Base-by-base conservation (phyloP, 345 rosid species). In the Salix viminalis region DNA sequence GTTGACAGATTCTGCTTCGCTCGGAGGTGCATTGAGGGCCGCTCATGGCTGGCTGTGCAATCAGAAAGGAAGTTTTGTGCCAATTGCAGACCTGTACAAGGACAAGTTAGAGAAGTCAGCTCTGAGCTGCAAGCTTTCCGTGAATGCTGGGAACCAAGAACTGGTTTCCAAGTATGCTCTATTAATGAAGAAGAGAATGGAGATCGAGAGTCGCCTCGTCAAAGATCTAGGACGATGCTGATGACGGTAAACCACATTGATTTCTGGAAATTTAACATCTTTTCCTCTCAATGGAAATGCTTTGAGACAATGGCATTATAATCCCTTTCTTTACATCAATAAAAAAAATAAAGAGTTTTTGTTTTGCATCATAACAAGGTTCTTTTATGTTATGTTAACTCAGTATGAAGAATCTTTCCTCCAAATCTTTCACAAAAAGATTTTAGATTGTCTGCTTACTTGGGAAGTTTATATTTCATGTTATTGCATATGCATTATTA, bases 11-110 rank as follows among this genome's bases (percentile, higher is more conserved):
- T 96, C 99, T 14, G 99, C 98, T 74, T 96, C 98, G 14, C 88
- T 93, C 16, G 97, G 99, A 84, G 98, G 92, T 72, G 97, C 99
- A 46, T 76, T 96, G 76, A 91, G 98, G 76, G 99, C 97, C 19
- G 96, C 97, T 4, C 97, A 93, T 34, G 96, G 98, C 64, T 93
- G 96, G 97, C 60, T 96, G 75, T 96, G 99, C 91, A 84, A 74
- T 82, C 86, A 81, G 62, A 86, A 87, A 60, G 94, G 94, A 67
- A 85, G 85, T 66, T 93, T 96, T 39, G 85, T 93, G 66, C 87
- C 91, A 6, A 91, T 93, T n/a, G 87, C 99, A 10, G 2, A 71
- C 56, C 78, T 93, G 85, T 96, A 90, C 83, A 74, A 82, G 78
- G 87, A 83, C 84, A 94, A 85, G 80, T 65, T 85, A 79, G 96